Evolutionary conservation across 345 rosid species (phyloP), one percentile per base, ranked within the genome.

Genomic region (Gossypium arboreum): DNA sequence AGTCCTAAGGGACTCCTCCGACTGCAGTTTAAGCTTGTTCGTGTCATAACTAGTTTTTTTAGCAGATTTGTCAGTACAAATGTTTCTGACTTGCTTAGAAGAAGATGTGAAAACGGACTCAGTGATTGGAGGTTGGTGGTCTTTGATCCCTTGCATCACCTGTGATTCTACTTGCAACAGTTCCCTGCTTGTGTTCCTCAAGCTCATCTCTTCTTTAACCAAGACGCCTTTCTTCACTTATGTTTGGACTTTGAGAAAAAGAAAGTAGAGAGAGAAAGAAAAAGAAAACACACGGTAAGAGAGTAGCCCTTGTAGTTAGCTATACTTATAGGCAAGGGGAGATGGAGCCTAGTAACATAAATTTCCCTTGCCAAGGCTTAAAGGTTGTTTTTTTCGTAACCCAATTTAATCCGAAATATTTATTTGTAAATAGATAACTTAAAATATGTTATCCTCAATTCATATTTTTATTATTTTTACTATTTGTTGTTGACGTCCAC

Each of bases 1-100:
- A 27, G 82, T 84, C 77, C 87, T 44, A 39, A 84, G 79, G 4
- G 87, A 82, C 64, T 84, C 87, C 74, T 82, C 83, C 9, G 86
- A 76, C 74, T 73, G 27, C 52, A 34, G 41, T 34, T 34, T 34
- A 34, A 34, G 41, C 7, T 34, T 51, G 29, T 48, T 2, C 22
- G 2, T 52, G 10, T 56, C 75, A 22, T 62, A 52, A 2, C 59
- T 41, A 3, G 22, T 77, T 55, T 5, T 34, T 34, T 55, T 39
- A 48, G 68, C 71, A 58, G 77, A 13, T 15, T 17, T 56, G 18
- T 27, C 71, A 12, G 13, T 27, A 6, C 34, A 39, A 48, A 61
- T 68, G 24, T 59, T 76, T 64, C 25, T 59, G 41, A 29, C 77
- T 72, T 76, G 57, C 77, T 84, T 73, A 43, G 81, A 72, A 24